These are phyloP conservation scores for Pichia paraexigua DNA, from an alignment of 805 yeast genomes.

Conservation along the genomic window DNA sequence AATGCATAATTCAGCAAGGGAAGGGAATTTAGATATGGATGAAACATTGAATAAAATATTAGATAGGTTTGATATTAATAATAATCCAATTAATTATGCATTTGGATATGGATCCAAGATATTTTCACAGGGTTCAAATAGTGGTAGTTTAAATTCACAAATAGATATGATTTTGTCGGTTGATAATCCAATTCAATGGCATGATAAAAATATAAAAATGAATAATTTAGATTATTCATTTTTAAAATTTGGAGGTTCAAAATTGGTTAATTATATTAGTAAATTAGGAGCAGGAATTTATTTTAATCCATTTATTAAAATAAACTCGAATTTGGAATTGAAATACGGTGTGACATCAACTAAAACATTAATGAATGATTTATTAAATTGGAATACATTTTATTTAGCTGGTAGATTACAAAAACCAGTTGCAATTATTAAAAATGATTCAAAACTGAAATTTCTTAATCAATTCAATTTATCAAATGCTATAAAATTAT, in stretches of 20 bases:
- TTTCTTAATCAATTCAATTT: constrained; percentile 71
- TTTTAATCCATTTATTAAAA: constrained; percentile 71
- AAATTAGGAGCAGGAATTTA: constrained; percentile 83
- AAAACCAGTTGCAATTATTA: constrained; percentile 77
- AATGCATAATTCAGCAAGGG: constrained; percentile 33
- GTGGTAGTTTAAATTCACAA: constrained; percentile 45
- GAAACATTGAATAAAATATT: constrained; percentile 31
- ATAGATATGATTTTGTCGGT: constrained; percentile 83
- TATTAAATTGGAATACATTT: constrained; percentile 77
- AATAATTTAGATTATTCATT: constrained; percentile 74
- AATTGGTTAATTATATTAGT: constrained; percentile 49
- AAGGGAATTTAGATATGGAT: constrained; percentile 27
- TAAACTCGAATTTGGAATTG: constrained; percentile 28
- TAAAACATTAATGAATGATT: constrained; percentile 53
- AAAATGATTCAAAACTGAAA: constrained; percentile 54
- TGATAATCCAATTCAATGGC: constrained; percentile 68
- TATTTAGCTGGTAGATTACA: constrained; percentile 91
- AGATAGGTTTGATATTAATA: not conserved
- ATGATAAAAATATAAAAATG: constrained; percentile 57
- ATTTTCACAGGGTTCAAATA: constrained; percentile 54
- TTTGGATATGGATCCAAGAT: constrained; percentile 97
- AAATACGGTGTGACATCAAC: constrained; percentile 84
- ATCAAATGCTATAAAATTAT: constrained; percentile 66
- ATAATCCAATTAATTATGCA: constrained; percentile 38
- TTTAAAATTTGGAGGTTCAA: constrained; percentile 51